Evolutionary conservation across 2,329 filamentous ascomycete species (phyloP), one percentile per base, ranked within the genome.

Genomic region (Ilyonectria robusta): DNA sequence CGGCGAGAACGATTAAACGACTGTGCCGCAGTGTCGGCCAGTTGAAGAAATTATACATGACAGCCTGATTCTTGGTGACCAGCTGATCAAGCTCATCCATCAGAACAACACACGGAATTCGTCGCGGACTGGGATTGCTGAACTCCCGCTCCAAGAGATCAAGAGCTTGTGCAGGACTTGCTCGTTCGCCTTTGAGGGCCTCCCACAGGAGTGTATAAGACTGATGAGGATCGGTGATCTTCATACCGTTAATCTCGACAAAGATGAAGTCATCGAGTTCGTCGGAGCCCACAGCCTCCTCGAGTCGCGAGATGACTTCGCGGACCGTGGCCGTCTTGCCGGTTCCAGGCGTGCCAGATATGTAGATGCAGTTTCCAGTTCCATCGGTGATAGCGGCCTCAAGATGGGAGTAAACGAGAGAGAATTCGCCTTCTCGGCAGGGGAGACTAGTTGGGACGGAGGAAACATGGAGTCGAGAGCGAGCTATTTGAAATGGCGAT

Each of bases 31-130:
- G 85, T 11, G 94, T 93, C 4, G 96, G 96, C 96, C 96, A 99
- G 78, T 99, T 99, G 88, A 99, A 99, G 81, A 99, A 99, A 81
- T 99, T 99, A 84, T 99, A 99, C 96, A 99, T 99, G 82, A 99
- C 96, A n/a, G 94, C 95, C 80, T 99, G 97, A 76, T 97, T 98
- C 78, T 95, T 96, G 13, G 96, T 99, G 6, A 99, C 97, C 8
- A 99, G 88, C 81, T 99, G 96, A 79, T 99, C 96, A 54, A 99
- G 87, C 81, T 99, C 96, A 77, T 99, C 96, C 96, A 99, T 99
- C 57, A 99, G 84, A 2, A 99, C 96, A 15, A 99, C 96, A 78
- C 95, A 98, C 1, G 97, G 96, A 6, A 97, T 94, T 67, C 96
- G 89, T 57, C 96, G 89, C 26, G 96, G 96, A 66, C 92, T 97